Conservation (phyloP, 2,329 filamentous ascomycete species). For the Fusarium sp. region DNA sequence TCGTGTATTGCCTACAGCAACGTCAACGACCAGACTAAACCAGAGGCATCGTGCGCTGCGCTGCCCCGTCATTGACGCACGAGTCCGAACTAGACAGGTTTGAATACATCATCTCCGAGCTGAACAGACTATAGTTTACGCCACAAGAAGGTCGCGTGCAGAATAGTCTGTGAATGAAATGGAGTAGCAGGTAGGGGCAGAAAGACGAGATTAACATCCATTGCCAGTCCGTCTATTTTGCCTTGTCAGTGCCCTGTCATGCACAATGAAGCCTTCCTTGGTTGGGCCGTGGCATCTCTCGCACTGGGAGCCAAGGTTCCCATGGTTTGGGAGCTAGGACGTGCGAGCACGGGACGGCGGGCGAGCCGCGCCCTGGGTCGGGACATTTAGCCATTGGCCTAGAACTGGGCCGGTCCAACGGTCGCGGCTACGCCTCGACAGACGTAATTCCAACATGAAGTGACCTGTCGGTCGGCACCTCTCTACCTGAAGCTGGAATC, state of each 20-base stretch:
- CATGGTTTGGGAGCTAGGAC: conserved; percentile 20
- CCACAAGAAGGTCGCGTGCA: conserved; percentile 17
- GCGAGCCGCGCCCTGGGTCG: conserved; percentile 34
- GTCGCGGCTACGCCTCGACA: conserved; percentile 25
- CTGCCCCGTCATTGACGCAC: not conserved
- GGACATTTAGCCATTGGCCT: conserved; percentile 40
- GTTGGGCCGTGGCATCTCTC: conserved; percentile 17
- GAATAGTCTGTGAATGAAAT: conserved; percentile 7
- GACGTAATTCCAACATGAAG: conserved; percentile 17
- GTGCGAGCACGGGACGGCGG: conserved; percentile 26
- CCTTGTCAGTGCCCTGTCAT: conserved; percentile 12
- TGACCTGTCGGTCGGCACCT: conserved; percentile 26
- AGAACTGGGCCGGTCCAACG: conserved; percentile 32
- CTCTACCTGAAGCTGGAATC: conserved; percentile 16
- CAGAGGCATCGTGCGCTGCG: not conserved
- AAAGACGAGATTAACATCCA: conserved; percentile 11
- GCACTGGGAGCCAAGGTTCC: conserved; percentile 22
- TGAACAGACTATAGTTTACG: conserved; percentile 1
- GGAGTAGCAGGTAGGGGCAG: conserved; percentile 11
- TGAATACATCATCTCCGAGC: not conserved
- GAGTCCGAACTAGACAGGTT: not conserved
- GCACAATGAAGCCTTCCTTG: conserved; percentile 7
- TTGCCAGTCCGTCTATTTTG: conserved; percentile 18
- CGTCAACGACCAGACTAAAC: not conserved
- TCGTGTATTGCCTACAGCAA: not conserved